These are phyloP conservation scores for Austroboletus novae-zelandiae DNA, from an alignment of 1,284 basidiomycete species.

Conservation along the genomic window DNA sequence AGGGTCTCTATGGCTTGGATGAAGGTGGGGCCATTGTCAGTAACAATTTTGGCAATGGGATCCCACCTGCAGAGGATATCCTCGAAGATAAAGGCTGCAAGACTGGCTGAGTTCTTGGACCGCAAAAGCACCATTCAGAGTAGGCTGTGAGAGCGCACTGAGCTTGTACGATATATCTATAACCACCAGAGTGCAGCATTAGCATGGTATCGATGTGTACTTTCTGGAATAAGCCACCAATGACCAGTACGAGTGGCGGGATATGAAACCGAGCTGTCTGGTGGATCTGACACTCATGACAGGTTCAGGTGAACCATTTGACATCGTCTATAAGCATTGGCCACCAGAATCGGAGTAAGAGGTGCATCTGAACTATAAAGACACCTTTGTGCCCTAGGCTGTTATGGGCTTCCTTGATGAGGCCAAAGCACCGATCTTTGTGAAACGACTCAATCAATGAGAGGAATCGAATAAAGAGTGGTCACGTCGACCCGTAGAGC, in stretches of 20 bases:
- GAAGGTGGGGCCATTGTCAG: slow-evolving; percentile 20
- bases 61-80: slow-evolving; percentile 7
- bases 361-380: neutral
- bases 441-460: no score
- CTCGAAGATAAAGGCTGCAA: slow-evolving; percentile 2
- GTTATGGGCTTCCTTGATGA: neutral
- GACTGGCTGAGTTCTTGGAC: slow-evolving; percentile 5
- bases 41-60: slow-evolving; percentile 5
- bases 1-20: slow-evolving; percentile 34
- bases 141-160: neutral
- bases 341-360: neutral
- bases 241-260: neutral
- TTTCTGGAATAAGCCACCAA: neutral
- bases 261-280: neutral
- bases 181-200: neutral
- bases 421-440: neutral
- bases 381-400: neutral
- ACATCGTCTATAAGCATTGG: neutral
- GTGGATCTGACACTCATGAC: neutral
- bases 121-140: slow-evolving; percentile 21
- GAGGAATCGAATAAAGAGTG: no score
- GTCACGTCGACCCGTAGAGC: no score
- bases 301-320: neutral
- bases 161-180: neutral
- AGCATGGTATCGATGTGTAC: neutral